A percentile compares a stretch with the other conserved stretches of the same genome.
Conservation (phyloP, 73 alveolate species). For the Paramecium pentaurelia region DNA sequence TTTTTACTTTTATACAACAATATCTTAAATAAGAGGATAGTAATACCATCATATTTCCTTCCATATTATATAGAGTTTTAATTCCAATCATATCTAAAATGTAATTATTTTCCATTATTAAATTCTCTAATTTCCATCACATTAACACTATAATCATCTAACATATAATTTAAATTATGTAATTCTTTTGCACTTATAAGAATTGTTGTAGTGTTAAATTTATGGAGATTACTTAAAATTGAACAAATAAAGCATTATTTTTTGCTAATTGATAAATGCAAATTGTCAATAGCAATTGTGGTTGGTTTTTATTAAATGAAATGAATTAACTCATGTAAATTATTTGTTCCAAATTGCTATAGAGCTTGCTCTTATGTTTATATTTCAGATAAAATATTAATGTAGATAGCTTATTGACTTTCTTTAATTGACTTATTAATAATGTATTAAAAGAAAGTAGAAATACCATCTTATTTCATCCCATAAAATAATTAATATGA, state of each 20-base stretch:
- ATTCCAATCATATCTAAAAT: constrained; percentile 39
- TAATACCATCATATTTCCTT: not conserved
- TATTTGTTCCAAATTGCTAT: not conserved
- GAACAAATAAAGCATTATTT: constrained; percentile 1
- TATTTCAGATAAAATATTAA: not conserved
- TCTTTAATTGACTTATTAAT: not conserved
- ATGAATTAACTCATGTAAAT: constrained; percentile 14
- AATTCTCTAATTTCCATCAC: not conserved
- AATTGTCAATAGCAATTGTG: not conserved
- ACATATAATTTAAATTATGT: not conserved
- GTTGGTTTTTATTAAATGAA: constrained; percentile 9
- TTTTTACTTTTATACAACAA: not conserved
- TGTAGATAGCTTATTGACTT: not conserved
- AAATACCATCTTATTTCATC: not conserved
- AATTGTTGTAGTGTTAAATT: not conserved
- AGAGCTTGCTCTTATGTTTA: constrained; percentile 8
- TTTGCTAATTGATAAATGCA: constrained; percentile 12
- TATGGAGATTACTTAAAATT: not conserved
- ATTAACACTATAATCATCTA: constrained; percentile 23
- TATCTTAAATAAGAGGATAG: not conserved
- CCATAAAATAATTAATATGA: not conserved
- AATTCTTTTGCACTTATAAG: not conserved
- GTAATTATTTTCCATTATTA: not conserved
- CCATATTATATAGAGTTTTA: not conserved
- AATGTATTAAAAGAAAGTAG: not conserved